Base-by-base conservation (phyloP, 192 early-diverging fungal genomes). In the Kickxella alabastrina region DNA sequence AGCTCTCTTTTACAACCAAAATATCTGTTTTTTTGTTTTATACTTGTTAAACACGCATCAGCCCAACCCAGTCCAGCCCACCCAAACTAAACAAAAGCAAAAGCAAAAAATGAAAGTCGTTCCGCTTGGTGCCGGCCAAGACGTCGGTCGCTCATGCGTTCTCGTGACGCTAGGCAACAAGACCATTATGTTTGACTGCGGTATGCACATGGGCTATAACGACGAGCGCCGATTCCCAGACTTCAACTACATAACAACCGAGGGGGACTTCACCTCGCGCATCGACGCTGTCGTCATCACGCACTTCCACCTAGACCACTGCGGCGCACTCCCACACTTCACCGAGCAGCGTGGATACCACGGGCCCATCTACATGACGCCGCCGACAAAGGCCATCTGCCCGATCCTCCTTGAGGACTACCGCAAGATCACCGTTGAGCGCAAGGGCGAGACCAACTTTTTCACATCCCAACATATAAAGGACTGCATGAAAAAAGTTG, bases 241-340 rank as follows among this genome's bases (percentile, higher is more conserved):
- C 67, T 99, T 99, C 49, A 84, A 80, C 48, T 93, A 92, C 67
- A 90, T 97, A 13, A 89, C 89, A 32, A 88, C 84, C 32, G 74
- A 85, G 26, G 87, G 84, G 36, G 78, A 90, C 52, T 93, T 87
- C 59, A 92, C 87, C 28, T 81, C 80, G 17, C 79, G 84, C 41
- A 69, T 99, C 35, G 96, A 99, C 79, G 86, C 85, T 52, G 84
- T 99, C 14, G 89, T 99, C 47, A 92, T 99, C 19, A 88, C 86
- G 28, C 96, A 99, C 63, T 99, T 99, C 59, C 96, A 99, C 57
- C 81, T 99, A 41, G 96, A 99, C 80, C 96, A 99, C 75, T 97
- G 96, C 64, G 96, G 96, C 6, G 92, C 94, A 1, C 68, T 99
- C 12, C 93, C 96, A 0, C 89, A 89, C 62, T 95, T 99, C 57